Evolutionary conservation across 2,329 filamentous ascomycete genomes (phyloP), one percentile per base, ranked within the genome.

Genomic region (Trichoderma sp.): DNA sequence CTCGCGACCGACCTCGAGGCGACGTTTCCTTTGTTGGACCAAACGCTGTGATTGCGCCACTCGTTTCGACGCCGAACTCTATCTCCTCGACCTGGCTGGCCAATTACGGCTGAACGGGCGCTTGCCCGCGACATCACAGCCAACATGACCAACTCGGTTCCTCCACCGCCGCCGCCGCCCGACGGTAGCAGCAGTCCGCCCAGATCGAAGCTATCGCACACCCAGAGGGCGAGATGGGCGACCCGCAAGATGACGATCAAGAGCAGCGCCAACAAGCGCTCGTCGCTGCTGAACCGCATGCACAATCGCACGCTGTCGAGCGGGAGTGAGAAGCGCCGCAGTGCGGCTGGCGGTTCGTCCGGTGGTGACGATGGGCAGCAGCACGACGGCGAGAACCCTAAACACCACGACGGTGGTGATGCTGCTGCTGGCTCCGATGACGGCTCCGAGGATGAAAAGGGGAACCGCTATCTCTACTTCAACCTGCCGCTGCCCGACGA

Each of bases 151-250:
- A 70, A 72, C 68, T 21, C 58, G 14, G 19, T 62, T 15, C 58
- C 58, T 21, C 52, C 44, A 30, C 65, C 62, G 50, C 59, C 59
- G 3, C 60, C 60, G 12, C 60, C 51, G 21, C 56, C 65, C 26
- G 63, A 65, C 15, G 63, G 69, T 67, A 62, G 69, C 67, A 52
- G 28, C 56, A 65, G 56, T 39, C 65, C 54, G 30, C 43, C 62
- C 28, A 71, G 71, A 61, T 44, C 67, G 30, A 65, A 69, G 50
- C 71, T 68, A 63, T 56, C 69, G 55, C 66, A 75, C 64, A 90
- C 88, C 24, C 92, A 94, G 75, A 85, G 93, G 74, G 88, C 95
- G 77, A 85, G 95, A 87, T 98, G 95, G 95, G 94, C 95, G 19
- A 98, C 95, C n/a, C 91, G 93, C 73, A 91, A 92, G 76, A 86